Base-by-base conservation (phyloP, 495 filamentous ascomycete species). In the Xylaria telfairii region DNA sequence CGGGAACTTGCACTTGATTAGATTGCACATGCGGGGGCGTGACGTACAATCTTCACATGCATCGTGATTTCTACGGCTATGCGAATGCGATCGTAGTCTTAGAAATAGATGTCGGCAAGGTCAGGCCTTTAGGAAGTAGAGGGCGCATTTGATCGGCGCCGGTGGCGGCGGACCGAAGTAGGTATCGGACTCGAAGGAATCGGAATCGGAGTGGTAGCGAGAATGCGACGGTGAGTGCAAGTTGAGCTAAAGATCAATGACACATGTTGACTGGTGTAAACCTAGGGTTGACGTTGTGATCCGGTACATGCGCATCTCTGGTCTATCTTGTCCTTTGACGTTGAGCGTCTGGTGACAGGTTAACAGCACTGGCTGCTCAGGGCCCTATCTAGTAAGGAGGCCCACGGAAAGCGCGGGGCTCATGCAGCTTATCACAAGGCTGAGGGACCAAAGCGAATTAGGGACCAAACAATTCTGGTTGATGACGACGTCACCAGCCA, bases 401-500 rank as follows among this genome's bases (percentile, higher is more conserved):
- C 15, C 47, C 10, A 57, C 37, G 65, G 65, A 67, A 67, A 41
- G 51, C 65, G 65, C 65, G 65, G 65, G 64, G 65, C 65, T 32
- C 49, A 37, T 42, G 44, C 34, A 56, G 65, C 32, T 59, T 42
- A 66, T 51, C 54, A 68, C 66, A 37, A 68, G 66, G 66, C 66
- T 68, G 66, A 68, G 30, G 39, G 62, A 21, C 32, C 26, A 21
- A 28, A 12, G 28, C 62, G 44, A 65, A 51, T 65, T 49, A 37
- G 56, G 19, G 32, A n/a, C n/a, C 30, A 37, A 21, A n/a, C 15
- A 17, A 12, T 12, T 30, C 21, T 41, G 28, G 47, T 42, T 34
- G 41, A 53, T 41, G 60, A 42, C 68, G 68, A 70, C 68, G 68
- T 70, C 68, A 70, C 68, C 42, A 63, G 67, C 68, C 68, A 70